Base-by-base conservation (phyloP, 2,329 filamentous ascomycete genomes). In the Fragosphaeria purpurea region DNA sequence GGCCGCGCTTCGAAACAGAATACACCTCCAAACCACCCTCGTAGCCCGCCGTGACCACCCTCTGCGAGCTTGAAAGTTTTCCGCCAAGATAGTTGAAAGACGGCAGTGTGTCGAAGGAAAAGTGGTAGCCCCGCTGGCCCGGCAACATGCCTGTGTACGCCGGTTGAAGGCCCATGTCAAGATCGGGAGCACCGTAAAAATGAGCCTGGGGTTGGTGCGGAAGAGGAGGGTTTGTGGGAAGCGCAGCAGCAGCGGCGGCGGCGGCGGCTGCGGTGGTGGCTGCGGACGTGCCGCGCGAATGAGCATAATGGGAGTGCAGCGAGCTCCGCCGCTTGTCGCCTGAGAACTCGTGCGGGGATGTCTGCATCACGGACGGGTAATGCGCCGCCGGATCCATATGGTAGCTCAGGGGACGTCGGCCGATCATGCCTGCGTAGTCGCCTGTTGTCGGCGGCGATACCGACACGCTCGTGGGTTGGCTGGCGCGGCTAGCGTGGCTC, bases 1-100 rank as follows among this genome's bases (percentile, higher is more conserved):
- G 65, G 46, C 85, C 85, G 54, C 82, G 81, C 60, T 84, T 86
- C 42, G 82, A 80, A 34, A 94, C 76, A 22, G 80, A 74, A 57
- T 87, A 83, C 12, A 95, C 76, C 56, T 91, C 85, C 46, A 96
- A 63, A 1, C 83, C 83, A 41, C 88, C 87, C 62, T 95, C 85
- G 57, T 83, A 88, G 1, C 90, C 90, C 7, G 88, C 78, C 5
- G 95, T 66, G 43, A 89, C 71, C 32, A 86, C 80, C 63, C 85
- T 83, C 60, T 86, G 77, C 49, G 69, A 68, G 37, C 64, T 63
- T 22, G 22, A 22, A 22, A 3, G 3, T 22, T 22, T 22, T 48
- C 68, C 64, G 6, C 61, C 59, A 1, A 41, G 34, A 12, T 48
- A 11, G 41, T 60, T 58, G 4, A 66, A 63, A n/a, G 68, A 64